Evolutionary conservation across 345 rosid genomes (phyloP).

Genomic region (Acer campestre): DNA sequence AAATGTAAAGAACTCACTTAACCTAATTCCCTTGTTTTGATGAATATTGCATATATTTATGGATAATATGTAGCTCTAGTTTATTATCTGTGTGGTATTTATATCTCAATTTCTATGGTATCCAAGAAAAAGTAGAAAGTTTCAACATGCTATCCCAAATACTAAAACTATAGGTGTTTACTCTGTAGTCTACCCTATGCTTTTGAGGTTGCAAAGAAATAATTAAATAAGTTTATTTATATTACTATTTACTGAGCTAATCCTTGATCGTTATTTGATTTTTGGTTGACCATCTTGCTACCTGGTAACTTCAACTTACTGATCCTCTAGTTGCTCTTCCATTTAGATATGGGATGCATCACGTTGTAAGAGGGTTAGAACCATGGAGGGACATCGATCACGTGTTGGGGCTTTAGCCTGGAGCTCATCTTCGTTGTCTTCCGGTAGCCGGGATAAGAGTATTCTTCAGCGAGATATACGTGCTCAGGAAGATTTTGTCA

Average conservation of each 20-base stretch:
- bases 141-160: neutral
- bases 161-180: neutral
- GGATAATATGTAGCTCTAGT: neutral
- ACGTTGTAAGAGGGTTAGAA: conserved; percentile 75
- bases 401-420: conserved; percentile 97
- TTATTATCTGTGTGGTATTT: neutral
- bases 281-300: neutral
- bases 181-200: neutral
- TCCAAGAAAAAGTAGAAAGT: neutral
- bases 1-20: neutral
- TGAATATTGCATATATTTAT: neutral
- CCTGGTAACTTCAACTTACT: neutral
- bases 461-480: conserved; percentile 91
- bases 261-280: conserved; percentile 2
- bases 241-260: neutral
- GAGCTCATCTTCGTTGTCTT: conserved; percentile 83
- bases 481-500: conserved; percentile 73
- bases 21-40: neutral
- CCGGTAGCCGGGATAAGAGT: conserved; percentile 96
- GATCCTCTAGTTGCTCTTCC: conserved; percentile 12
- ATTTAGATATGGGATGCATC: conserved; percentile 91
- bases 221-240: neutral
- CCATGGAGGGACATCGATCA: conserved; percentile 95
- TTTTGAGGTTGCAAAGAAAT: neutral
- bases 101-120: neutral